Base-by-base conservation (phyloP, 306 rosid genomes). In the Canavalia gladiata region DNA sequence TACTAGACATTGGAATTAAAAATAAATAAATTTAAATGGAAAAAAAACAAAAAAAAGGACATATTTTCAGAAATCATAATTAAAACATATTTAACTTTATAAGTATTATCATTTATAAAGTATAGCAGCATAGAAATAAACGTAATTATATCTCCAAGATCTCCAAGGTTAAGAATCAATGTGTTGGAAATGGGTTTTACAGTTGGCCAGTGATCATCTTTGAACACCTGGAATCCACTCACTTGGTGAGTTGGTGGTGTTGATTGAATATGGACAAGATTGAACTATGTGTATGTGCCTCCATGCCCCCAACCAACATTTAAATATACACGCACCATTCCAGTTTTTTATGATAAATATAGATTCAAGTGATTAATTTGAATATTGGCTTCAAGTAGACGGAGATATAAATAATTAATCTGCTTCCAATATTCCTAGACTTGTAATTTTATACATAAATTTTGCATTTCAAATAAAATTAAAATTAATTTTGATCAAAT, bases 281-380 rank as follows among this genome's bases (percentile, higher is more conserved):
- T 46, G 87, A 84, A 71, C 93, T 92, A 76, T 92, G 95, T 12
- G 95, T 92, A 55, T 92, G 97, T 0, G 45, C 85, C 29, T 85
- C 92, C 84, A 92, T 81, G 4, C 97, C 97, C 97, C 87, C 87
- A 85, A 74, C 89, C 85, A 86, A 55, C 29, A 58, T 62, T 11
- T 0, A 69, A 39, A 10, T 92, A 92, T 7, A 88, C 81, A 33
- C 97, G 97, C 51, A 89, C 57, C 2, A 47, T 29, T 5, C 93
- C 97, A 1, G 88, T 90, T 4, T 86, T 63, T 82, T 83, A 83
- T 5, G 89, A 83, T 69, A 90, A 4, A 6, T 85, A 43, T 4
- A 86, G 46, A 51, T 81, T 18, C 25, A 18, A 18, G 25, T 18
- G 25, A 18, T 18, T 18, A 18, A 18, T 18, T 18, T 18, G 25